Evolutionary conservation across 345 rosid genomes (phyloP), one percentile per base, ranked within the genome.

Genomic region (Garcia nutans): DNA sequence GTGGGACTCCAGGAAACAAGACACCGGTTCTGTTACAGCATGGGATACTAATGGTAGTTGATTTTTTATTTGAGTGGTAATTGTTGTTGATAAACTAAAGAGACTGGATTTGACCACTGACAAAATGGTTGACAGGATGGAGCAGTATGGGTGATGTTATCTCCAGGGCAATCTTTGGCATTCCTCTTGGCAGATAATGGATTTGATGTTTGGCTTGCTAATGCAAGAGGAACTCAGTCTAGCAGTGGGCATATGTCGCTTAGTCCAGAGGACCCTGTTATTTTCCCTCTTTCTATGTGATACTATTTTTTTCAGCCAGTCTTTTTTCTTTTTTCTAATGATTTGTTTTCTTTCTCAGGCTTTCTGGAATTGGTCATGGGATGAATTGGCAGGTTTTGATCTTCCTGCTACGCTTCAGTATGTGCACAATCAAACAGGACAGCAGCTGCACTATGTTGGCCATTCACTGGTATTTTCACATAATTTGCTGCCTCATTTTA

Each of bases 11-110:
- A 19, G 80, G 69, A 49, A 68, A 63, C 70, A 73, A 77, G 59
- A 80, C 76, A 19, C 89, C 87, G 0, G 87, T 87, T 69, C 71
- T 87, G 37, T 69, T 87, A 7, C 91, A 86, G 72, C 91, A 87
- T 47, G 86, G 93, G 24, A 63, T 86, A 31, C 31, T 83, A 23
- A 62, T 79, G 90, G 89, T 89, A 45, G 37, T 52, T 26, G 22
- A 20, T 55, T 72, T 22, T 22, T 6, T 1, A 23, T 45, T 67
- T 20, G 1, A 13, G 26, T 42, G 45, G 71, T 15, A 67, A 20
- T 44, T 44, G 19, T n/a, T 45, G 31, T 45, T 22, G 54, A 52
- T 31, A 44, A 41, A 42, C 28, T 66, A 66, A n/a, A n/a, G 22
- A 16, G 9, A 24, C 41, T 37, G 45, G 54, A 61, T 8, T 16